Evolutionary conservation across 2,329 filamentous ascomycete genomes (phyloP), one percentile per base, ranked within the genome.

Genomic region (Hypoxylon sp.): DNA sequence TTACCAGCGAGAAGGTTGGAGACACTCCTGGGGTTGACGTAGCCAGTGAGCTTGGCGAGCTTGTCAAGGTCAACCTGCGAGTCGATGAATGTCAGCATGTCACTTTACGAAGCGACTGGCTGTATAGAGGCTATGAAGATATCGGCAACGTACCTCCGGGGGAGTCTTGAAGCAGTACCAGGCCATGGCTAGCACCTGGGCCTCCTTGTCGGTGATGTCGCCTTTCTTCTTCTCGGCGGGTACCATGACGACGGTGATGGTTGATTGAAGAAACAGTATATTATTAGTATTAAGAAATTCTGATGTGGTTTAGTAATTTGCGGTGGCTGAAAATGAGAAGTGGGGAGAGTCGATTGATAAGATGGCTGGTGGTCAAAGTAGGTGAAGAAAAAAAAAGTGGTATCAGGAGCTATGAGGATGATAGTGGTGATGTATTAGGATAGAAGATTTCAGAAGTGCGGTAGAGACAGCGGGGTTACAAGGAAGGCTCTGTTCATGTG

Each of bases 1-100:
- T 67, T 67, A 75, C 74, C 24, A 11, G 0, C 1, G 1, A 73
- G 14, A 2, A 72, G 8, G 37, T 75, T 74, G 17, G 29, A 11
- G 0, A 61, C 69, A 33, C 69, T 71, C 3, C 26, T 24, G 1
- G 52, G 51, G 29, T 73, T 75, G 24, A n/a, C 22, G 54, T 74
- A 75, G 1, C 71, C 71, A 1, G 61, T 62, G 6, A 75, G 53
- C 10, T 24, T 17, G 5, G 74, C 73, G 0, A 75, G 67, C 64
- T 74, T 74, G 0, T 66, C 35, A 29, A 14, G 37, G 42, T 75
- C 69, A 5, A 74, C 26, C 74, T 74, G 17, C 14, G 26, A 46
- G 33, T 3, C 6, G 31, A 33, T 24, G 33, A 10, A 55, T 44
- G 52, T 70, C 31, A 68, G 57, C 19, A 58, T 47, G 22, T 13